Evolutionary conservation across 2,329 filamentous ascomycete genomes (phyloP).

Genomic region (Beauveria sp.): DNA sequence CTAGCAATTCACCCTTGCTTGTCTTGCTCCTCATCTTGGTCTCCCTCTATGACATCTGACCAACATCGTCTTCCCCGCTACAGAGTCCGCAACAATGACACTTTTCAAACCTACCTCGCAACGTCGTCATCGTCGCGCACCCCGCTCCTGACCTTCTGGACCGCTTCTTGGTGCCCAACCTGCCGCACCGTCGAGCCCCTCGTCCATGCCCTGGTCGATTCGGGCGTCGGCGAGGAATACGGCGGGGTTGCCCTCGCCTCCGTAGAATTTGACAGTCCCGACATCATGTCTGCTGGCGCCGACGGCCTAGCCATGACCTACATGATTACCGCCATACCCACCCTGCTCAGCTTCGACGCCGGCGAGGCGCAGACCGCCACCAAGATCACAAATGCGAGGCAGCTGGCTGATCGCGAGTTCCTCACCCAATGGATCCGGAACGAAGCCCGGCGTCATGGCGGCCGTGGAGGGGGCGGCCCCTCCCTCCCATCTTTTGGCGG

Average conservation of each 20-base stretch:
- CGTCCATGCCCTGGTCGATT: slow-evolving; percentile 39
- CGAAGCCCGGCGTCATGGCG: slow-evolving; percentile 41
- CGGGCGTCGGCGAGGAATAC: slow-evolving; percentile 45
- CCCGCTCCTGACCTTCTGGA: slow-evolving; percentile 55
- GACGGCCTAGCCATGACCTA: slow-evolving; percentile 42
- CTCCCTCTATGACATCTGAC: not conserved
- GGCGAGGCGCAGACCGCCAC: slow-evolving; percentile 43
- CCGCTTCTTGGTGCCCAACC: slow-evolving; percentile 48
- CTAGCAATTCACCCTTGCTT: not conserved
- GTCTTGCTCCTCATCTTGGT: not conserved
- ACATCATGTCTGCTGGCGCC: slow-evolving; percentile 38
- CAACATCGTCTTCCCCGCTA: not conserved
- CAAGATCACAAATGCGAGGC: slow-evolving; percentile 41
- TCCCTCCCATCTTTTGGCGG: slow-evolving; percentile 30
- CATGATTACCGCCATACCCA: slow-evolving; percentile 52
- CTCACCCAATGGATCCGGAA: slow-evolving; percentile 46
- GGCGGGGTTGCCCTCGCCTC: slow-evolving; percentile 47
- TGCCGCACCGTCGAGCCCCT: slow-evolving; percentile 45
- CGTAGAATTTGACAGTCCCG: slow-evolving; percentile 50
- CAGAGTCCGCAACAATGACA: slow-evolving; percentile 47
- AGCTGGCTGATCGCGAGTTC: slow-evolving; percentile 41
- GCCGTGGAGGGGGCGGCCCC: slow-evolving; percentile 35
- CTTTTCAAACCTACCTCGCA: slow-evolving; percentile 49
- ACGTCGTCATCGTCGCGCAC: slow-evolving; percentile 44
- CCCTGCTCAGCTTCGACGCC: slow-evolving; percentile 49